These are phyloP conservation scores for Isoetes taiwanensis DNA, from an alignment of 75 land plant genomes.

Conservation along the genomic window DNA sequence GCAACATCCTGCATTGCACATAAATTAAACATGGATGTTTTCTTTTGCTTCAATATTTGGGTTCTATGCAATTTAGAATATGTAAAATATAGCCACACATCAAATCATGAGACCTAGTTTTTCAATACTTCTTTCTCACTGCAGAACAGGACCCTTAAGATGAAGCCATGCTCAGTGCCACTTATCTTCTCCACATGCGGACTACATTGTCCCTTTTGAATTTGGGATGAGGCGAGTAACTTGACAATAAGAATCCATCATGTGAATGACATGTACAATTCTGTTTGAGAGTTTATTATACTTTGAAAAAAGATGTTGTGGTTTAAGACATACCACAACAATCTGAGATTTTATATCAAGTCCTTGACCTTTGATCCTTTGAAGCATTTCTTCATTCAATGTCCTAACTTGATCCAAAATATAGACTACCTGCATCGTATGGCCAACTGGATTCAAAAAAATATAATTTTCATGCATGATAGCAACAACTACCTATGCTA, in stretches of 20 bases:
- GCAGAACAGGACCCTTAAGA: conserved; percentile 50
- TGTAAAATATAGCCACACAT: conserved; percentile 62
- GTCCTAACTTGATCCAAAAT: conserved; percentile 86
- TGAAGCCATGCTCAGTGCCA: conserved; percentile 42
- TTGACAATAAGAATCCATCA: conserved; percentile 17
- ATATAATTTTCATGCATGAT: no score
- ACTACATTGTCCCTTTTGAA: conserved; percentile 54
- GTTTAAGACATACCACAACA: conserved; percentile 43
- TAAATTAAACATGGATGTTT: no score
- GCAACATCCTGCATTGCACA: conserved; percentile 76
- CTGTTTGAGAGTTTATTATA: not conserved
- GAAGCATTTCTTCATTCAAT: conserved; percentile 59
- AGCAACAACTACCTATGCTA: no score
- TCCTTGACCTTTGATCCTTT: conserved; percentile 60
- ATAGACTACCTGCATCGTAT: conserved; percentile 83
- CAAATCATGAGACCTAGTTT: conserved; percentile 76
- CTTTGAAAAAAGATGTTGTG: not conserved
- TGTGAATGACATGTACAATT: no score
- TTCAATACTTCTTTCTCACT: conserved; percentile 38
- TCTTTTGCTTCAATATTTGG: no score
- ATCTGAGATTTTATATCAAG: conserved; percentile 48
- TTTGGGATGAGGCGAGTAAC: conserved; percentile 78
- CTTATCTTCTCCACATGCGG: conserved; percentile 48
- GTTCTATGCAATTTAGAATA: conserved; percentile 59
- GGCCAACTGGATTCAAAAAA: no score